Evolutionary conservation across 371 early-diverging fungal species (phyloP).

Genomic region (Apophysomyces elegans): DNA sequence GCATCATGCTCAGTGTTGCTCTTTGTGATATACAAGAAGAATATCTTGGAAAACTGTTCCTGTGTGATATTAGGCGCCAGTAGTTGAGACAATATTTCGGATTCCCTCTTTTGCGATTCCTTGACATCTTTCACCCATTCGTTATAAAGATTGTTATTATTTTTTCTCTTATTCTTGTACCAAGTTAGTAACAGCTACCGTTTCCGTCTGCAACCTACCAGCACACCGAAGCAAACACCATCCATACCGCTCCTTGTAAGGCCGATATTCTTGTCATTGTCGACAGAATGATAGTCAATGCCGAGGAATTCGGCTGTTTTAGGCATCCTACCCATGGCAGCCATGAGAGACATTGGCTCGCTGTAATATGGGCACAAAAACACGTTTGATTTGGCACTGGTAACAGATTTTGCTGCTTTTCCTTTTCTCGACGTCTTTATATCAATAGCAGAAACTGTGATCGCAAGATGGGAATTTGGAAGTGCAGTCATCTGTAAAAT

Average conservation of each 20-base stretch:
- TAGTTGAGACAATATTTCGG: constrained; percentile 20
- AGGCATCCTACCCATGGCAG: constrained; percentile 69
- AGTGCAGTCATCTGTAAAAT: constrained; percentile 31
- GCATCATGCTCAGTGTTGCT: constrained; percentile 17
- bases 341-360: constrained; percentile 68
- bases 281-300: constrained; percentile 15
- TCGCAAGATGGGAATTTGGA: constrained; percentile 45
- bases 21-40: constrained; percentile 28
- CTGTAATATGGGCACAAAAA: constrained; percentile 65
- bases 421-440: constrained; percentile 22
- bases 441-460: constrained; percentile 40
- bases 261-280: constrained; percentile 28
- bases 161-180: neutral
- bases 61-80: constrained; percentile 22
- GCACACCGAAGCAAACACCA: constrained; percentile 18
- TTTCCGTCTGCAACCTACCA: neutral
- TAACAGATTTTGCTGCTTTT: constrained; percentile 37
- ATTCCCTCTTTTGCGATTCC: constrained; percentile 34
- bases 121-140: constrained; percentile 36
- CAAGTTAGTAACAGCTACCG: neutral
- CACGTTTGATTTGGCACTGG: constrained; percentile 55
- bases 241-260: constrained; percentile 43
- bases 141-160: constrained; percentile 24
- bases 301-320: constrained; percentile 55
- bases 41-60: constrained; percentile 34